Conservation (phyloP, 164 flowering plant genomes). For the Taxillus chinensis region DNA sequence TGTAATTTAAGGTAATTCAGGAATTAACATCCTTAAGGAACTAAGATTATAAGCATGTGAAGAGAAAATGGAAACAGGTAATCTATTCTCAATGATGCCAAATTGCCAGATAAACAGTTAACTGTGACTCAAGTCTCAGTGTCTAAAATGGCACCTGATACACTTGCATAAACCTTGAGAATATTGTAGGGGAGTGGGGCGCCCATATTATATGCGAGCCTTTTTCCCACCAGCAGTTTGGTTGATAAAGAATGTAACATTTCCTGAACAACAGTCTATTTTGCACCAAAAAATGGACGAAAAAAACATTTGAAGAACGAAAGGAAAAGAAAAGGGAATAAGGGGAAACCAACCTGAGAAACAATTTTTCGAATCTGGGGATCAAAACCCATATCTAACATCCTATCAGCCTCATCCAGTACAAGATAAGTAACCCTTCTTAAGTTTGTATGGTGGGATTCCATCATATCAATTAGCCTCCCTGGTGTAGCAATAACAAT, state of each 20-base stretch:
- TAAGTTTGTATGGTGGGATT: constrained; percentile 86
- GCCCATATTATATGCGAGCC: no score
- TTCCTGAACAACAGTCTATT: background rate
- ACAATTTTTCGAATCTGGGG: constrained; percentile 90
- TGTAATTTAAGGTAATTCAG: no score
- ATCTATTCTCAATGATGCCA: no score
- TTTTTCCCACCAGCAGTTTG: no score
- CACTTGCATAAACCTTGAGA: background rate
- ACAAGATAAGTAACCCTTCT: constrained; percentile 97
- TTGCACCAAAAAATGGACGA: background rate
- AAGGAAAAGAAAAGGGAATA: no score
- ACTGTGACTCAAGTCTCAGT: no score
- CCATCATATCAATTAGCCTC: constrained; percentile 97
- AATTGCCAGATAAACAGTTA: no score
- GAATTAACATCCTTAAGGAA: no score
- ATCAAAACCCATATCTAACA: constrained; percentile 99
- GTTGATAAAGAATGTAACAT: no score
- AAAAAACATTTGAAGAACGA: no score
- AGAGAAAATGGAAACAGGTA: no score
- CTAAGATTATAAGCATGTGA: no score
- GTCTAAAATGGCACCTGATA: background rate
- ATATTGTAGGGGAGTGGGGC: background rate
- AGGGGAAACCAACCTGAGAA: constrained; percentile 34
- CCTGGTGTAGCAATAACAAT: constrained; percentile 99
- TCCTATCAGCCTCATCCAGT: constrained; percentile 96